These are phyloP conservation scores for Agrostemma githago DNA, from an alignment of 148 eudicot genomes.

Conservation along the genomic window DNA sequence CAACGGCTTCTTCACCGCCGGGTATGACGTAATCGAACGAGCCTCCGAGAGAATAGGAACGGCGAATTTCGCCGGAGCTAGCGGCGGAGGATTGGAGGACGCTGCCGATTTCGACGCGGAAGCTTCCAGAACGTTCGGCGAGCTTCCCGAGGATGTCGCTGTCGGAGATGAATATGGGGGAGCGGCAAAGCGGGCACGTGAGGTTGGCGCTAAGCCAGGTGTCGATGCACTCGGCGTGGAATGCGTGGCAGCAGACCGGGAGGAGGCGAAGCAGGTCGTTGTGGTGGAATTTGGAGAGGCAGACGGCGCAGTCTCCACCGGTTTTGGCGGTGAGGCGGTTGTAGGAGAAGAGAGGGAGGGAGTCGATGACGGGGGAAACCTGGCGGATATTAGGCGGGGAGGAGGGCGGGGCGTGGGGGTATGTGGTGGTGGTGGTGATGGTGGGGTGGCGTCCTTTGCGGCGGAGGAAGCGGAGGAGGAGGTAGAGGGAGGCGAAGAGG, in stretches of 20 bases:
- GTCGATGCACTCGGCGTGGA: conserved; percentile 75
- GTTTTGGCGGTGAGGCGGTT: conserved; percentile 37
- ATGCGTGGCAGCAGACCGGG: conserved; percentile 87
- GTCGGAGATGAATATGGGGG: conserved; percentile 50
- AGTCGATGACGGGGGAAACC: conserved; percentile 23
- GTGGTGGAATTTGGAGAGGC: conserved; percentile 66
- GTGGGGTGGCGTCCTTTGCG: neutral
- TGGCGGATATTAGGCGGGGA: conserved; percentile 11
- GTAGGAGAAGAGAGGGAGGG: conserved; percentile 71
- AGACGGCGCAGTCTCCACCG: conserved; percentile 77
- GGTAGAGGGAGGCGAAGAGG: conserved; percentile 57
- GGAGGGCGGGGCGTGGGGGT: neutral
- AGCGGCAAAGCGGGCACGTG: conserved; percentile 84
- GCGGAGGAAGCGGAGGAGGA: conserved; percentile 46
- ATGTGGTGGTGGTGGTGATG: neutral
- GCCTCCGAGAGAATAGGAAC: conserved; percentile 67
- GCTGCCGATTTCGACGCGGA: conserved; percentile 72
- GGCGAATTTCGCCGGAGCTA: conserved; percentile 31
- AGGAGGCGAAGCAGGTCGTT: conserved; percentile 67
- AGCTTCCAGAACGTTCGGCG: conserved; percentile 33
- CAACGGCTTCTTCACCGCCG: conserved; percentile 29
- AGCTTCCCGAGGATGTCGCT: conserved; percentile 23
- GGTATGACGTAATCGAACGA: conserved; percentile 64
- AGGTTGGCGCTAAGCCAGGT: conserved; percentile 62
- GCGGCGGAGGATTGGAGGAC: conserved; percentile 36